Evolutionary conservation across 352 stramenopile species (phyloP).

Genomic region (Phytophthora uliginosa): DNA sequence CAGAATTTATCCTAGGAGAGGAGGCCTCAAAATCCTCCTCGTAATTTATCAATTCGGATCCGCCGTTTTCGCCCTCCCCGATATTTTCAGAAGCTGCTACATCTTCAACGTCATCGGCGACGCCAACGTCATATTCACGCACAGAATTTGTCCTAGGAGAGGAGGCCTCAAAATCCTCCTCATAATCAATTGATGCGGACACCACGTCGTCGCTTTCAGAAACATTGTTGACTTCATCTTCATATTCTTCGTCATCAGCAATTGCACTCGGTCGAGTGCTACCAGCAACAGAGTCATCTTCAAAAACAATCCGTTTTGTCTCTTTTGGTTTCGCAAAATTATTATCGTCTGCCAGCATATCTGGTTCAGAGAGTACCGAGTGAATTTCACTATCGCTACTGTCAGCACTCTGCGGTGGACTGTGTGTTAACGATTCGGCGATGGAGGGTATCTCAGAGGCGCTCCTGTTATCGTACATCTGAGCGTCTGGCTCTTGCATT

Average conservation of each 20-base stretch:
- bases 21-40: background rate
- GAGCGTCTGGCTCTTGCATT: constrained; percentile 2
- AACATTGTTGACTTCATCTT: too few species aligned
- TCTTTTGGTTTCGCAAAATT: constrained; percentile 2
- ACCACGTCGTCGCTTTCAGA: too few species aligned
- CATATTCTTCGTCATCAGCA: too few species aligned
- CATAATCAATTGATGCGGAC: constrained; percentile 40
- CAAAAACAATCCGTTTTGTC: background rate
- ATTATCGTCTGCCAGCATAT: background rate
- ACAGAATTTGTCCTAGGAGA: constrained; percentile 22
- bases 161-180: constrained; percentile 60
- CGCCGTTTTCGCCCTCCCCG: constrained; percentile 1
- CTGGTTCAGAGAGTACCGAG: constrained; percentile 7
- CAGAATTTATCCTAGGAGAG: background rate
- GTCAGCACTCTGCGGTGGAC: background rate
- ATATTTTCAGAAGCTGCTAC: background rate
- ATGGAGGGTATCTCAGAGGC: background rate
- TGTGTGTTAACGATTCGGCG: constrained; percentile 6
- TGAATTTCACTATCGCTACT: constrained; percentile 18
- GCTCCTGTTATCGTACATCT: too few species aligned
- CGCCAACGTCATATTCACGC: background rate
- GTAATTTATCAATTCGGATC: too few species aligned
- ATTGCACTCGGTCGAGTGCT: too few species aligned
- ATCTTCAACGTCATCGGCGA: constrained; percentile 8
- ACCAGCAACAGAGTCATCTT: too few species aligned